A percentile compares a stretch with the other conserved stretches of the same genome.
Conservation (phyloP, 2,329 filamentous ascomycete genomes). For the Camillea tinctor region DNA sequence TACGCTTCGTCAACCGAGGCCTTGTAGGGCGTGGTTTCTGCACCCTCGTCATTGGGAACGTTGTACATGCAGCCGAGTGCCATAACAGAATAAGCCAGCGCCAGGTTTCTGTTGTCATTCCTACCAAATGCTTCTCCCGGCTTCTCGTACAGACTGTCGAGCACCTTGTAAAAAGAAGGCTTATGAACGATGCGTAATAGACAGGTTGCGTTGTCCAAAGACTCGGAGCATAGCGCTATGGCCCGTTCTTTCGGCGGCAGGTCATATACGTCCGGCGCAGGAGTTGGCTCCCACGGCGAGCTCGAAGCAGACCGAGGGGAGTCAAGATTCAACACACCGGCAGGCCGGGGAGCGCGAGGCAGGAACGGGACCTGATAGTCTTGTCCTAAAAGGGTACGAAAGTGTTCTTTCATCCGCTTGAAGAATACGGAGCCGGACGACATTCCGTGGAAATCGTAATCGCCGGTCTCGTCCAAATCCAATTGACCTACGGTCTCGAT, state of each 20-base stretch:
- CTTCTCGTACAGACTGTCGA: slow-evolving; percentile 66
- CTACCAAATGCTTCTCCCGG: slow-evolving; percentile 53
- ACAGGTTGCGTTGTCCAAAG: slow-evolving; percentile 40
- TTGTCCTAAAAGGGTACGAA: slow-evolving; percentile 71
- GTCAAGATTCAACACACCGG: slow-evolving; percentile 59
- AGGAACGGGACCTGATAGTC: slow-evolving; percentile 61
- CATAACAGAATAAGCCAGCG: slow-evolving; percentile 59
- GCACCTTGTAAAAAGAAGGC: slow-evolving; percentile 66
- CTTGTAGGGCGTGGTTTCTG: slow-evolving; percentile 29
- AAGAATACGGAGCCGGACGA: slow-evolving; percentile 92
- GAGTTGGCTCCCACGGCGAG: slow-evolving; percentile 59
- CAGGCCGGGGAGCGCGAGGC: slow-evolving; percentile 47
- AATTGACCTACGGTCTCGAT: slow-evolving; percentile 88
- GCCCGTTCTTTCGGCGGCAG: slow-evolving; percentile 65
- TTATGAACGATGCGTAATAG: slow-evolving; percentile 63
- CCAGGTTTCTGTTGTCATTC: slow-evolving; percentile 57
- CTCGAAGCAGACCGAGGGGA: slow-evolving; percentile 64
- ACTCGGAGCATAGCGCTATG: slow-evolving; percentile 37
- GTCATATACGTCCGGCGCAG: slow-evolving; percentile 56
- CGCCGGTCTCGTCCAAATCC: slow-evolving; percentile 85
- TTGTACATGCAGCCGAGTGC: slow-evolving; percentile 61
- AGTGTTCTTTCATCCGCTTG: slow-evolving; percentile 81
- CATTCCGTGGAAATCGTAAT: slow-evolving; percentile 93
- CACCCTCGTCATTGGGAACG: slow-evolving; percentile 25
- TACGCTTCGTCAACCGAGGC: slow-evolving; percentile 56